Evolutionary conservation across 805 yeast genomes (phyloP).

Genomic region (Priceomyces castillae): DNA sequence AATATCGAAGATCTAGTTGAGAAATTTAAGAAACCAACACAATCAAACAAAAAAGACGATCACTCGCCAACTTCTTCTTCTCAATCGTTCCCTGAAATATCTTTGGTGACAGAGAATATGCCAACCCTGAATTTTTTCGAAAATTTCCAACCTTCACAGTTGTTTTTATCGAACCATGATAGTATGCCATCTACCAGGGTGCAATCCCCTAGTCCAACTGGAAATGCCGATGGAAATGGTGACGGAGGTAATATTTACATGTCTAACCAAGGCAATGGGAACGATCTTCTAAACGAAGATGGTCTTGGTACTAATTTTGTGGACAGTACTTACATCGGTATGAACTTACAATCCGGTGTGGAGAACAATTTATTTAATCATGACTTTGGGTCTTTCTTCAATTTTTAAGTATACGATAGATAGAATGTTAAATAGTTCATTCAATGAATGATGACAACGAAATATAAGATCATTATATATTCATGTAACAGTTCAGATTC

Average conservation of each 20-base stretch:
- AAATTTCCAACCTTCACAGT: conserved; percentile 56
- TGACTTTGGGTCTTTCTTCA: conserved; percentile 29
- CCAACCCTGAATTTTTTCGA: conserved; percentile 47
- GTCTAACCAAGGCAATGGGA: background rate
- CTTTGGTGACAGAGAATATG: conserved; percentile 52
- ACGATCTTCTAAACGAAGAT: conserved; percentile 21
- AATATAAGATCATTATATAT: background rate
- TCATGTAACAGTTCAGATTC: background rate
- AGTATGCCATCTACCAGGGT: conserved; percentile 38
- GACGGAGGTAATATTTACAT: background rate
- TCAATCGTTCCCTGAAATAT: conserved; percentile 49
- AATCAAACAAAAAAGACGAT: conserved; percentile 13
- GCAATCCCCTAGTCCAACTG: conserved; percentile 28
- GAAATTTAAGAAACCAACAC: conserved; percentile 23
- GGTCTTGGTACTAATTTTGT: conserved; percentile 36
- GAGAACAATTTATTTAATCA: conserved; percentile 23
- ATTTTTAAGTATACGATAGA: conserved; percentile 12
- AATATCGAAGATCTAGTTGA: conserved; percentile 35
- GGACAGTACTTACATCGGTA: conserved; percentile 40
- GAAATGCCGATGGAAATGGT: background rate
- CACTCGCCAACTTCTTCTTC: conserved; percentile 36
- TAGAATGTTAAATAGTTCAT: background rate
- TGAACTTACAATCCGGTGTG: conserved; percentile 40
- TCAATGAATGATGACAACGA: background rate
- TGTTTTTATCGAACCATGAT: conserved; percentile 44